Evolutionary conservation across 352 stramenopile genomes (phyloP).

Genomic region (Pythium catenulatum): DNA sequence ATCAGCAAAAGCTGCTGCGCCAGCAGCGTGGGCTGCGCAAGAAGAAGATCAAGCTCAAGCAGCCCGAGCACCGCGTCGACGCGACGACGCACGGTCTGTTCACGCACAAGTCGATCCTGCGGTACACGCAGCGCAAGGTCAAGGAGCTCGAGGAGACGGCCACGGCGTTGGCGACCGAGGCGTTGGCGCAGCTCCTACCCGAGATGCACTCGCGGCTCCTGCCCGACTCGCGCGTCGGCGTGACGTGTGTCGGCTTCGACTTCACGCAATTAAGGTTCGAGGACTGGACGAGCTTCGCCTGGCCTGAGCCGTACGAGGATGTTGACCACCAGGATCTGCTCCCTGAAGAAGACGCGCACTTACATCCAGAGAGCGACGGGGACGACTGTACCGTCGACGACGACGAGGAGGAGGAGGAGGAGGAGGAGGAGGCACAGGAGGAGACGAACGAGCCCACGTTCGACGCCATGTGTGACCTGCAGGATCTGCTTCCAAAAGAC

Average conservation of each 20-base stretch:
- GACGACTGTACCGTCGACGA: no score
- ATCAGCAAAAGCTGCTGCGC: conserved; percentile 90
- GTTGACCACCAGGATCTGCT: conserved; percentile 31
- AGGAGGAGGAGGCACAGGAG: no score
- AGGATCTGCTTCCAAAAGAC: conserved; percentile 17
- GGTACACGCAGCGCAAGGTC: conserved; percentile 41
- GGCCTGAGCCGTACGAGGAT: not conserved
- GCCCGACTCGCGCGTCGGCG: conserved; percentile 21
- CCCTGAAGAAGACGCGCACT: no score
- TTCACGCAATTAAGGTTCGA: conserved; percentile 6
- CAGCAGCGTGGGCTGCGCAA: conserved; percentile 85
- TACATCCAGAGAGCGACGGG: no score
- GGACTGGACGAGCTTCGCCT: conserved; percentile 23
- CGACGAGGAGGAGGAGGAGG: no score
- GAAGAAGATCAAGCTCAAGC: conserved; percentile 70
- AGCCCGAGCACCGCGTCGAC: conserved; percentile 49
- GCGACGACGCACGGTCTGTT: conserved; percentile 25
- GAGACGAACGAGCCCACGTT: no score
- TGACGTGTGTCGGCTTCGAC: conserved; percentile 27
- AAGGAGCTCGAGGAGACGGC: conserved; percentile 80
- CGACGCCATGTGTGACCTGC: no score
- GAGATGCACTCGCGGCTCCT: no score
- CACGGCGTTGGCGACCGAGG: no score
- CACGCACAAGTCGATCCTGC: conserved; percentile 48
- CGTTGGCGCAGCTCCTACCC: no score